Base-by-base conservation (phyloP, 345 rosid genomes). In the Citrus reticulata region DNA sequence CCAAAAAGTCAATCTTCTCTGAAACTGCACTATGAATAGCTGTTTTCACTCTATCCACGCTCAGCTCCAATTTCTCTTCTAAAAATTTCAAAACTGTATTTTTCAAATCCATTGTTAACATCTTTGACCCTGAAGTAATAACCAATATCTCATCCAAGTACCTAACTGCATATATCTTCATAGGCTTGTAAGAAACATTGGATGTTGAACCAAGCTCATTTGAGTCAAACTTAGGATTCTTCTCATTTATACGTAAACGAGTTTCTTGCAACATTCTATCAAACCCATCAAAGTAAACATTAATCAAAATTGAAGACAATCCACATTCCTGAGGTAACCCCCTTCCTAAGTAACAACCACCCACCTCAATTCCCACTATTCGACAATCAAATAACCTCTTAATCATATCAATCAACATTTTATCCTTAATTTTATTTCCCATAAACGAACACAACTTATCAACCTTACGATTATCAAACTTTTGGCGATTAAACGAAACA, bases 321-420 rank as follows among this genome's bases (percentile, higher is more conserved):
- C 91, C 87, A 19, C 95, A 86, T 83, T 95, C 99, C 81, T 95
- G 98, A 75, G 99, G 98, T 65, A 92, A 86, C 14, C 99, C 99
- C 74, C 87, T 87, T n/a, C 98, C 96, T 37, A 87, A 80, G 68
- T 76, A 79, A 78, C 84, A 82, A 24, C 92, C 89, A 77, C 97
- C 97, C 7, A 93, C 72, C 59, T 92, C 95, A 49, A 95, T 87
- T 30, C 81, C 81, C 73, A 93, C 65, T n/a, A 84, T 86, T 74
- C 86, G 77, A 82, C 82, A 89, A 70, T 83, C 88, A 78, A 95
- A 90, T 54, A 95, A 77, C 84, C 73, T 87, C 86, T 76, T 89
- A 6, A 93, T 70, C 78, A 90, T 70, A 83, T 83, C 86, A 76
- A 89, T 39, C 84, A 95, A 83, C 77, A 84, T 58, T 57, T 6